Evolutionary conservation across 2,329 filamentous ascomycete species (phyloP), one percentile per base, ranked within the genome.

Genomic region (Aspergillus neotritici): DNA sequence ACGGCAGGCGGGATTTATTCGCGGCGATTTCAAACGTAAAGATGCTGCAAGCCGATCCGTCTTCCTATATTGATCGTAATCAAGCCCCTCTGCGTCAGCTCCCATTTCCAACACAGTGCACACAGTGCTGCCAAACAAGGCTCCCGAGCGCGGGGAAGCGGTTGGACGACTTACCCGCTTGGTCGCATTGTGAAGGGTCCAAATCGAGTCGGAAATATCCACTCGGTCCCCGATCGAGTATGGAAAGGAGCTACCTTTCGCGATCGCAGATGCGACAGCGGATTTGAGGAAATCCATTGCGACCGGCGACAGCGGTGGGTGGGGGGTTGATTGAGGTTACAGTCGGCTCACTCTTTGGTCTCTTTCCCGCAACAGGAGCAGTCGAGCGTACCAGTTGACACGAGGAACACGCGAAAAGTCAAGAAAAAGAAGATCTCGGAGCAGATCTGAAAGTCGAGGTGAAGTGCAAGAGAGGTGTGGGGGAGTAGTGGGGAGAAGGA

Each of bases 281-380:
- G 90, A 97, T 71, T 97, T 97, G 63, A 98, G 79, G 62, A 97
- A 97, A 67, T 98, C 90, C 93, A 98, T 98, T 55, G 55, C 47
- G 30, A 43, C 16, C 36, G 32, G 12, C n/a, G 35, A 33, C 31
- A 31, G 41, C 43, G 41, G 36, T 31, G 21, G 21, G 21, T 25
- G 21, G 21, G 21, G 21, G 21, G 3, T 25, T 6, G 3, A 8
- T 25, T 8, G 7, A 25, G 21, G 21, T 25, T 25, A 25, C 21
- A 25, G 21, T 8, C 21, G 21, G 21, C 21, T 25, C n/a, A n/a
- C 21, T 25, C 2, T 25, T 8, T 25, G 21, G 21, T 25, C 21
- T 25, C 21, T 25, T 25, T 25, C 21, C 21, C 21, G 21, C 21
- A 25, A 25, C 21, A 25, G 21, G 21, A 25, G 21, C 2, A 8